These are phyloP conservation scores for Talaromyces sp. DNA, from an alignment of 2,329 filamentous ascomycete species.

Conservation along the genomic window DNA sequence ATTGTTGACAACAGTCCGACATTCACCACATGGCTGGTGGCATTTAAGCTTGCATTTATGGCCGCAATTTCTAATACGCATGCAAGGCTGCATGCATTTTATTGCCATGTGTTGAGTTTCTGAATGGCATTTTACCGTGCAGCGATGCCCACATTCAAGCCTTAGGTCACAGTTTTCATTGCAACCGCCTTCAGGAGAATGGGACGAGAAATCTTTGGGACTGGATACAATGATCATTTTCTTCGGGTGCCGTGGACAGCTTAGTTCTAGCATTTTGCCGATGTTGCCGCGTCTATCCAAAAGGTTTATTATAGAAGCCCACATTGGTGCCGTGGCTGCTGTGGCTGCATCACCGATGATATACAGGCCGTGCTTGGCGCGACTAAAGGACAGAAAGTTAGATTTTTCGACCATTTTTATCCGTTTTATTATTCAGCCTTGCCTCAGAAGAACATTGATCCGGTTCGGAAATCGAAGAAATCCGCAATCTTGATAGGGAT, in stretches of 20 bases:
- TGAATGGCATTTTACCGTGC: neutral
- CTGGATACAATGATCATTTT: neutral
- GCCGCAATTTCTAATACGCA: neutral
- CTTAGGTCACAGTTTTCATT: neutral
- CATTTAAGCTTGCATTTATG: neutral
- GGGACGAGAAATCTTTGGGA: neutral
- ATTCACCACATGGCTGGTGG: neutral
- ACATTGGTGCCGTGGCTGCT: constrained; percentile 12
- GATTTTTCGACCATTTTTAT: neutral
- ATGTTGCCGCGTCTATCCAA: neutral
- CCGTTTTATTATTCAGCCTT: neutral
- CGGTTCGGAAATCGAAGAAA: neutral
- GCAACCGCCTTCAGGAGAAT: neutral
- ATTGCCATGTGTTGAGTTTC: neutral
- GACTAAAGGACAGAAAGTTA: neutral
- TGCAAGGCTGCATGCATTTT: neutral
- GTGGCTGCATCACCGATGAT: constrained; percentile 14
- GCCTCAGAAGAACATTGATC: neutral
- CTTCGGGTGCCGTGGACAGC: neutral
- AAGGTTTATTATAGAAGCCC: constrained; percentile 8
- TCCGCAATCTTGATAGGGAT: neutral
- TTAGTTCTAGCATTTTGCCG: neutral
- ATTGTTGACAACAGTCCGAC: neutral
- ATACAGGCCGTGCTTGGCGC: constrained; percentile 16
- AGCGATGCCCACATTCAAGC: neutral